Evolutionary conservation across 208 protist genomes (phyloP).

Genomic region (Borovskyia barvae): DNA sequence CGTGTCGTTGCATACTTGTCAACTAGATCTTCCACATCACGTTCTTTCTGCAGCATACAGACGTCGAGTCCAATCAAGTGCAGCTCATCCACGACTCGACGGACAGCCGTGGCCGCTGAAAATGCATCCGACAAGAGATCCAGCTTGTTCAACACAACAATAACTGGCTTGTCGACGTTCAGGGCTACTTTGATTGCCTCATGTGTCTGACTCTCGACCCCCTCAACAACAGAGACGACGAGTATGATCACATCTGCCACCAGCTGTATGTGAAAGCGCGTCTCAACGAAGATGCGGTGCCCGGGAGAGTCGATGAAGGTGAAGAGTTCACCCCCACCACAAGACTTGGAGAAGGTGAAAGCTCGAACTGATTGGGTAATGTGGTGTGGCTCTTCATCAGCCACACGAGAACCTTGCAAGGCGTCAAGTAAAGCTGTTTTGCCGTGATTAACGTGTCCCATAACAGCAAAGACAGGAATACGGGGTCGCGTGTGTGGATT

Average conservation of each 20-base stretch:
- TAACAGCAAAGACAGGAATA: slow-evolving; percentile 73
- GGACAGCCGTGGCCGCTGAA: slow-evolving; percentile 38
- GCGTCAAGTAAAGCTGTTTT: slow-evolving; percentile 89
- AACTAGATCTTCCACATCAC: slow-evolving; percentile 31
- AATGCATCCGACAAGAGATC: slow-evolving; percentile 71
- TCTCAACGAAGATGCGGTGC: slow-evolving; percentile 79
- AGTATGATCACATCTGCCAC: slow-evolving; percentile 71
- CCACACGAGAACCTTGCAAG: slow-evolving; percentile 53
- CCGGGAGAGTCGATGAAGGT: slow-evolving; percentile 92
- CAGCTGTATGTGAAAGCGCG: slow-evolving; percentile 72
- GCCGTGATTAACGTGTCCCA: slow-evolving; percentile 87
- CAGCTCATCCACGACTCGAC: slow-evolving; percentile 44
- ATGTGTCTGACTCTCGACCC: slow-evolving; percentile 79
- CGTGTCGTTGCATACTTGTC: too few relatives aligned
- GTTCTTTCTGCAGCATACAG: slow-evolving; percentile 38
- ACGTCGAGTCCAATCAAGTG: slow-evolving; percentile 69
- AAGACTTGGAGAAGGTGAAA: slow-evolving; percentile 47
- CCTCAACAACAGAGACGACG: slow-evolving; percentile 81
- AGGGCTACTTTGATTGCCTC: slow-evolving; percentile 86
- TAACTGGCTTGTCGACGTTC: slow-evolving; percentile 79
- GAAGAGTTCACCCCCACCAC: slow-evolving; percentile 25
- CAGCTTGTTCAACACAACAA: slow-evolving; percentile 89
- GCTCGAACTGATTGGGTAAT: slow-evolving; percentile 80
- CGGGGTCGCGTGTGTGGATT: slow-evolving; percentile 27
- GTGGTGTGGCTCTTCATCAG: slow-evolving; percentile 55